Base-by-base conservation (phyloP, 2,329 filamentous ascomycete species). In the Aspergillus sojae region DNA sequence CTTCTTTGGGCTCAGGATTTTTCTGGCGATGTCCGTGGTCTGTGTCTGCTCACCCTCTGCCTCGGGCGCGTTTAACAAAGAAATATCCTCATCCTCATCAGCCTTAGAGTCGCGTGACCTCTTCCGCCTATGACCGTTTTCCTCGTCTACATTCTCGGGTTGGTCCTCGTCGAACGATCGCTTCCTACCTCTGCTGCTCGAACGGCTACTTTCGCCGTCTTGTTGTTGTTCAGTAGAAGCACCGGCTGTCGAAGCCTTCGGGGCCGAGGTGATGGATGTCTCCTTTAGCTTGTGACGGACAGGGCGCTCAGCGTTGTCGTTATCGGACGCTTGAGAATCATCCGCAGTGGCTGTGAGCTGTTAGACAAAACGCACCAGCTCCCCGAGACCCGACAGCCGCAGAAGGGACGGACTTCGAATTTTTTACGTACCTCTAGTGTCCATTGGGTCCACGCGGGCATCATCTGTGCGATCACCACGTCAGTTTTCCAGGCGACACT, bases 231-330 rank as follows among this genome's bases (percentile, higher is more conserved):
- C 34, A 57, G 63, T 34, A 61, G 57, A 36, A 68, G 61, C 16
- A 48, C 34, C 32, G 65, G 32, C 34, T 69, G 65, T 60, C 28
- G 62, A 60, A n/a, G 43, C 55, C 23, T 72, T 61, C 21, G 70
- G 68, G 7, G 65, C 67, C 21, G 80, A 77, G 45, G 83, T 83
- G 61, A 89, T 87, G n/a, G 84, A 82, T 4, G 87, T 87, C 70
- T 88, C 84, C 74, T 87, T 84, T 60, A 89, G 77, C 75, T 88
- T 86, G 72, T 88, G 84, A 62, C 87, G 80, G 43, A 88, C 84
- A 10, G 85, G 85, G 64, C 82, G 83, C 73, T 88, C 86, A 64
- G 83, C 82, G 56, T 74, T 70, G 43, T 79, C 78, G 65, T 79
- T 77, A 66, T 79, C 78, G 39, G 74, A 77, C 52, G 65, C 66